Base-by-base conservation (phyloP, 208 protist genomes). In the Trichomonas tenax region DNA sequence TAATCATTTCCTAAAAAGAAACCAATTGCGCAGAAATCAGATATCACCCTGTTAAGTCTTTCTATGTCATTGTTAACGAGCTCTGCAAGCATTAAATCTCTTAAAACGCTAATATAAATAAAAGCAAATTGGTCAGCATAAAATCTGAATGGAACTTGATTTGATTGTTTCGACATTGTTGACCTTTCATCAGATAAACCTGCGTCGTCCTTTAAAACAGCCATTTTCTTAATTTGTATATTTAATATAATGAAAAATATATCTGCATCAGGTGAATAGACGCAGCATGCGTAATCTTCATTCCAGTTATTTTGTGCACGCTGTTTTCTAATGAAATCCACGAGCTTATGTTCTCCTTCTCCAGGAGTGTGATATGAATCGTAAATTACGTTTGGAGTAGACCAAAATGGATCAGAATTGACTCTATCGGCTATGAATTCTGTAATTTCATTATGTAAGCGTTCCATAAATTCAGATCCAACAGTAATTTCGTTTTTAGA, bases 311-410 rank as follows among this genome's bases (percentile, higher is more conserved):
- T 17, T 38, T 14, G 44, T 38, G 17, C 8, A 0, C 44, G 6
- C 38, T 51, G 40, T 17, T 48, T 34, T 17, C 44, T 2, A 34
- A 93, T 93, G 46, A 93, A 93, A 58, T 93, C 44, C 26, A 93
- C n/a, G 26, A 93, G 51, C 38, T 93, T 93, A 38, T 93, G 86
- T 51, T 93, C 86, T 34, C 86, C 86, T 93, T 93, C 86, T n/a
- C 86, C 86, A 38, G 86, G 86, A 11, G 86, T 93, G n/a, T 41
- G 40, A 93, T 93, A 93, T 11, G 86, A 93, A 23, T 26, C 26
- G 34, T 93, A 93, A 93, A 93, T 38, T 36, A 93, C 31, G 21
- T 48, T 48, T 34, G 44, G 40, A 3, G 0, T 51, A 26, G 15
- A 21, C 86, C 86, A 93, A 46, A n/a, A n/a, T n/a, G 38, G 34